Conservation (phyloP, 257 asterid genomes). For the Lycium ferocissimum region DNA sequence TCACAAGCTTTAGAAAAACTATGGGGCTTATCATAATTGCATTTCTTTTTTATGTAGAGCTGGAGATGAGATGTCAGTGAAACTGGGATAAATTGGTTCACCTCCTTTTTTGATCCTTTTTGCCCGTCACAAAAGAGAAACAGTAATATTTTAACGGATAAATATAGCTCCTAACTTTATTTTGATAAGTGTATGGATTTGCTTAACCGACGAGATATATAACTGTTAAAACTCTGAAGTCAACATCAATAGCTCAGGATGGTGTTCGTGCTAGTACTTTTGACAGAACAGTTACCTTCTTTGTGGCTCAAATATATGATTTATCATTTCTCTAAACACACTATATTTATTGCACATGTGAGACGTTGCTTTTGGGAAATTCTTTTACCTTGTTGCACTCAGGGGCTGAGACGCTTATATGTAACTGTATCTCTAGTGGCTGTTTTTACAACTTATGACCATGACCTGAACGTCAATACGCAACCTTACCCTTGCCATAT, state of each 20-base stretch:
- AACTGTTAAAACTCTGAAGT: too few species aligned
- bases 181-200: too few species aligned
- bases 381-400: background rate
- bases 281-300: background rate
- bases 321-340: background rate
- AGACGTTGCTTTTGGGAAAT: constrained; percentile 4
- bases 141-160: too few species aligned
- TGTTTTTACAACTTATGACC: constrained; percentile 2
- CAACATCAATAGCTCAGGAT: background rate
- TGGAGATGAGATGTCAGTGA: too few species aligned
- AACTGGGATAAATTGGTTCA: too few species aligned
- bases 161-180: too few species aligned
- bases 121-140: too few species aligned
- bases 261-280: background rate
- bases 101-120: too few species aligned
- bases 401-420: background rate
- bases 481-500: background rate
- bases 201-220: too few species aligned
- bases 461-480: background rate
- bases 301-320: constrained; percentile 5
- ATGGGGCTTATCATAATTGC: background rate
- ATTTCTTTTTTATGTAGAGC: too few species aligned
- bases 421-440: background rate
- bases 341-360: background rate
- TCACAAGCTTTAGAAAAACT: background rate